Base-by-base conservation (phyloP, 164 flowering plant genomes). In the Brasenia schreberi region DNA sequence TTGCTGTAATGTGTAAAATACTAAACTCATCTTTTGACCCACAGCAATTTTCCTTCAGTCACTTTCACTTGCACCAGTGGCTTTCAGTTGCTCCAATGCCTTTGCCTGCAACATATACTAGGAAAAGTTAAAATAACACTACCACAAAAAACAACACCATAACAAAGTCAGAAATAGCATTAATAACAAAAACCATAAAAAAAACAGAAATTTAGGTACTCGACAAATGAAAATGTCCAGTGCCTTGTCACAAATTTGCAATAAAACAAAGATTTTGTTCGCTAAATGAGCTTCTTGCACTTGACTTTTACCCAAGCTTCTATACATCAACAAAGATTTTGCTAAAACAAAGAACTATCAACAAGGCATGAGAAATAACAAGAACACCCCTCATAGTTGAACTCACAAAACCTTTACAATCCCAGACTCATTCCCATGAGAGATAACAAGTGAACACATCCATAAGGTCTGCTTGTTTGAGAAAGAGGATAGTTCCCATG, bases 11-110 rank as follows among this genome's bases (percentile, higher is more conserved):
- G 93, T 88, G 67, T 86, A 78, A 71, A 94, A 94, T n/a, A 94
- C 99, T 77, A 94, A 78, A 66, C 91, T 97, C 99, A 94, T 94
- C 85, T 87, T 91, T 73, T 91, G 97, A 33, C 99, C 99, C 68
- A 94, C 97, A 9, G 97, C 99, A 60, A 94, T 75, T 94, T 94
- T 75, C 84, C 74, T 72, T 94, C 99, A 52, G 97, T 91, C 19
- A 89, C 65, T 81, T 91, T 94, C 19, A 94, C n/a, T n/a, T n/a
- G n/a, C n/a, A n/a, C n/a, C n/a, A n/a, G n/a, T n/a, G n/a, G n/a
- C n/a, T n/a, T n/a, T n/a, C n/a, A n/a, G 96, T 71, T 94, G 97
- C 60, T 91, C 95, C 76, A 94, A 68, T 43, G 99, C 96, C 74
- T 84, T 89, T 63, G 84, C 95, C 99, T 94, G 77, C 23, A 60